Percentiles rank a stretch among this genome's conserved stretches.
Conservation (phyloP, 163 green algal genomes). For the Prototheca cutis region DNA sequence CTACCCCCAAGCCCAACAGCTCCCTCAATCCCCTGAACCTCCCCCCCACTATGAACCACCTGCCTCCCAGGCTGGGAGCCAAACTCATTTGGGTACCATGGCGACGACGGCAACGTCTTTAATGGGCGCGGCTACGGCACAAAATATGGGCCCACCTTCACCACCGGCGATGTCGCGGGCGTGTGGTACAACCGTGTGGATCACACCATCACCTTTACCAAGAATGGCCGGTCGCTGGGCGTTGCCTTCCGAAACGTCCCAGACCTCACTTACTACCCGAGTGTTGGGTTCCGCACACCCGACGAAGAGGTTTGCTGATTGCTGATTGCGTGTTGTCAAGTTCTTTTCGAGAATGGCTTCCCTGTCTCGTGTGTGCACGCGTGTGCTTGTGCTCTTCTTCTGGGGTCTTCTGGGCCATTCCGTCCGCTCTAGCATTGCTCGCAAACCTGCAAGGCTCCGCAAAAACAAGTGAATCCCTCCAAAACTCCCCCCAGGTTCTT, state of each 20-base stretch:
- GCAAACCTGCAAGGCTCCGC: too few species aligned
- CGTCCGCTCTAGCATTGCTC: too few species aligned
- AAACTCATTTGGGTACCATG: conserved; percentile 76
- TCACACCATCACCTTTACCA: conserved; percentile 59
- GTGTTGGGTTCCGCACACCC: conserved; percentile 61
- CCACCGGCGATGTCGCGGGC: conserved; percentile 60
- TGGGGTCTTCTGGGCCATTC: too few species aligned
- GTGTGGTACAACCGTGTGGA: conserved; percentile 53
- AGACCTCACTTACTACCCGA: conserved; percentile 60
- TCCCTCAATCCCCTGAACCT: too few species aligned
- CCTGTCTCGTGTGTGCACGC: too few species aligned
- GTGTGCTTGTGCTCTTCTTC: too few species aligned
- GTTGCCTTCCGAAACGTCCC: conserved; percentile 53
- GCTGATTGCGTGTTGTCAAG: too few species aligned
- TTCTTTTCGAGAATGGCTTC: too few species aligned
- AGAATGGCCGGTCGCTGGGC: conserved; percentile 62
- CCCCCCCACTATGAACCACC: too few species aligned
- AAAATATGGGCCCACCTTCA: conserved; percentile 60
- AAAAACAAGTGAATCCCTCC: too few species aligned
- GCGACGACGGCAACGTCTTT: conserved; percentile 75
- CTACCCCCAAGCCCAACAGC: too few species aligned
- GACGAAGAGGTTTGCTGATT: conserved; percentile 48
- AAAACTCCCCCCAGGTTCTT: conserved; percentile 38
- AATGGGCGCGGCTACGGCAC: conserved; percentile 43
- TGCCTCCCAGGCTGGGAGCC: conserved; percentile 61